Conservation (phyloP, 2,329 filamentous ascomycete species). For the Colletotrichum orchidophilum region DNA sequence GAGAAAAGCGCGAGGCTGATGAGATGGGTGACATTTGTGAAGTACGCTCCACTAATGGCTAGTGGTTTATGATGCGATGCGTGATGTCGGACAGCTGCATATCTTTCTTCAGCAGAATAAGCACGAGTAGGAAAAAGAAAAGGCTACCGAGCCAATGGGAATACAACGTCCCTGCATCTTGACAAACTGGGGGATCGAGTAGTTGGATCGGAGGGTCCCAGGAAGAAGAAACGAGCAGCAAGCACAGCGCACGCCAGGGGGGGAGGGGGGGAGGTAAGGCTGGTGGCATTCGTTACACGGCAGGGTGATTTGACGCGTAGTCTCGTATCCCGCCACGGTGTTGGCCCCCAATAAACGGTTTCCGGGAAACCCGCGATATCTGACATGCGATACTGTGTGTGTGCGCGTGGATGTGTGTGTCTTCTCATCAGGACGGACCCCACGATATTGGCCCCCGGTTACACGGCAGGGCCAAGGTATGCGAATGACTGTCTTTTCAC, state of each 20-base stretch:
- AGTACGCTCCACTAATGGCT: background rate
- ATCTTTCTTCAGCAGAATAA: conserved; percentile 1
- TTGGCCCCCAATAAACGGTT: background rate
- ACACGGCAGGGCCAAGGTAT: conserved; percentile 31
- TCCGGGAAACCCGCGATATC: conserved; percentile 25
- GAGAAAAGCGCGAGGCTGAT: background rate
- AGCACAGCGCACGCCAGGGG: background rate
- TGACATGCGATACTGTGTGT: background rate
- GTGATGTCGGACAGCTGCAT: background rate
- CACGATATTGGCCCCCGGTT: conserved; percentile 6
- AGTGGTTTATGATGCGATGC: background rate
- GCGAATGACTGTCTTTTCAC: background rate
- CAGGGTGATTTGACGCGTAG: conserved; percentile 11
- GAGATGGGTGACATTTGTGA: too few relatives aligned
- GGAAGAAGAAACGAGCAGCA: conserved; percentile 14
- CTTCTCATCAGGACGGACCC: background rate
- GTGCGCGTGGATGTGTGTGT: background rate
- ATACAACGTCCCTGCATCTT: background rate
- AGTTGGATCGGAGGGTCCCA: background rate
- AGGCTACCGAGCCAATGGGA: conserved; percentile 15
- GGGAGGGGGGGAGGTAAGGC: background rate
- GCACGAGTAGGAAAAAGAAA: background rate
- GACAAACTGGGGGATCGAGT: conserved; percentile 21
- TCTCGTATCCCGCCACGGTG: conserved; percentile 15
- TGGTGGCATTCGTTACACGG: conserved; percentile 25